phyloP scores from a whole-genome alignment of 179 eudicot species.

The Actinidia arguta region DNA sequence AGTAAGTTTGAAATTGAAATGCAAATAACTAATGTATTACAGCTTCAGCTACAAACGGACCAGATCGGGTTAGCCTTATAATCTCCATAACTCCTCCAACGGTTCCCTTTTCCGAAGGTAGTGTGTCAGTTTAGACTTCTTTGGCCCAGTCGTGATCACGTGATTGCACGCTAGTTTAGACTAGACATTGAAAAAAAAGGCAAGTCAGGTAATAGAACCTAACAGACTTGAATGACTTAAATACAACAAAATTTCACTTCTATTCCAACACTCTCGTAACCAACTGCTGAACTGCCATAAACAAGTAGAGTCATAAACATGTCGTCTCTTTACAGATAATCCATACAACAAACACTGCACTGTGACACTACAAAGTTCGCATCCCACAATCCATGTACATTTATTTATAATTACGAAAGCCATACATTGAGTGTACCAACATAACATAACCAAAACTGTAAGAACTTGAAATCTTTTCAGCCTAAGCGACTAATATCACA shows the following conservation, averaged over 20 bases:
- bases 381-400: not conserved
- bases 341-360: not conserved
- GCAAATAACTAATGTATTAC: no score
- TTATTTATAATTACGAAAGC: not conserved
- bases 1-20: no score
- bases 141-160: no score
- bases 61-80: no score
- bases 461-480: not conserved
- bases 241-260: not conserved
- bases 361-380: not conserved
- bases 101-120: no score
- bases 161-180: no score
- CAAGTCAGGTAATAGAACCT: no score
- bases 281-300: not conserved
- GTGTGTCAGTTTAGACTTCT: no score
- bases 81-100: no score
- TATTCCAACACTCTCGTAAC: not conserved
- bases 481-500: not conserved
- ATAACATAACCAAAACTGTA: not conserved
- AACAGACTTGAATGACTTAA: no score
- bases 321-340: not conserved
- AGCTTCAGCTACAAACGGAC: no score
- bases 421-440: not conserved
- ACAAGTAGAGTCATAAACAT: not conserved
- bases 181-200: no score